Conservation (phyloP, 139 green algal genomes). For the Ettlia oleoabundans region DNA sequence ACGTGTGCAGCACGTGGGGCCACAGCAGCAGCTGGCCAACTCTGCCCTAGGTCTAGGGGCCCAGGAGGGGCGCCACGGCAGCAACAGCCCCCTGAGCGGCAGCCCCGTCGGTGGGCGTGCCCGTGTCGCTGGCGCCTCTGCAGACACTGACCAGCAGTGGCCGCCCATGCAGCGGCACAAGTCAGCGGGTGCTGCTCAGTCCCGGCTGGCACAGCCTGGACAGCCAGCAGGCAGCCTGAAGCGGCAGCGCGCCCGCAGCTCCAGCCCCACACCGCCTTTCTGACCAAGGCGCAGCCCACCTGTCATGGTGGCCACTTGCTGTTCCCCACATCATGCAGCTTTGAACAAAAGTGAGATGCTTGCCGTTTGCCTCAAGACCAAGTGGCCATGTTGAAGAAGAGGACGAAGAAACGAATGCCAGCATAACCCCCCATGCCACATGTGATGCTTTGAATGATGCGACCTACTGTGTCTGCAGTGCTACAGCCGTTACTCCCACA, state of each 20-base stretch:
- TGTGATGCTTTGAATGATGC: no score
- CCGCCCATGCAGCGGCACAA: neutral
- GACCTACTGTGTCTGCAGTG: no score
- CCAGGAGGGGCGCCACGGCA: neutral
- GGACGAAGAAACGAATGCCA: no score
- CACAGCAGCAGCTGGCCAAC: neutral
- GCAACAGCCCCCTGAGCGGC: neutral
- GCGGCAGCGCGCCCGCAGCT: neutral
- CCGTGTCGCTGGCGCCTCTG: neutral
- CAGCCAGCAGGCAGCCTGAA: neutral
- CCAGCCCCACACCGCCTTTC: neutral
- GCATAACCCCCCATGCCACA: no score
- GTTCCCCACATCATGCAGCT: no score
- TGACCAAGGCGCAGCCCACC: neutral
- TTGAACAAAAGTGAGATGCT: no score
- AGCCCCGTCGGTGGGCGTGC: neutral
- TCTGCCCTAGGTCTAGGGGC: neutral
- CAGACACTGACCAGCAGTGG: neutral
- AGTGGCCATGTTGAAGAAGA: no score
- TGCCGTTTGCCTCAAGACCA: no score
- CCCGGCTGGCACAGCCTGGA: neutral
- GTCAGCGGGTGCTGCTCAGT: neutral
- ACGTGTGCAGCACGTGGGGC: neutral
- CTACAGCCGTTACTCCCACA: no score
- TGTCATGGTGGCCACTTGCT: neutral